These are phyloP conservation scores for Cadophora gregata DNA, from an alignment of 2,329 filamentous ascomycete species.

Conservation along the genomic window DNA sequence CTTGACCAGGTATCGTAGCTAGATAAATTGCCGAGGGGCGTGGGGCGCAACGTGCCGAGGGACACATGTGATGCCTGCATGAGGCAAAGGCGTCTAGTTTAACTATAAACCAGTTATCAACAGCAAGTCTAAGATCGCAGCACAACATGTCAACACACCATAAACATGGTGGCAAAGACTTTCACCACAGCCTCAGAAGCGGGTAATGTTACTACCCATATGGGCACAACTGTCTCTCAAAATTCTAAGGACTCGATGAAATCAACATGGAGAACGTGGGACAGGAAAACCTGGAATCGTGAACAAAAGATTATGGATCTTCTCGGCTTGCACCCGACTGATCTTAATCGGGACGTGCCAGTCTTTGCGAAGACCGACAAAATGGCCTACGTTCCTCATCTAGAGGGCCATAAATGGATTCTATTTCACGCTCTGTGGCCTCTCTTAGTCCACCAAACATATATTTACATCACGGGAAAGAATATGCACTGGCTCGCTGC, in stretches of 20 bases:
- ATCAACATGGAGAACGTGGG: slow-evolving; percentile 10
- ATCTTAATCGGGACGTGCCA: not conserved
- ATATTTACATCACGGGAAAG: not conserved
- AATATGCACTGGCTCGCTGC: not conserved
- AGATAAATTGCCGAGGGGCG: not conserved
- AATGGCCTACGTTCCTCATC: not conserved
- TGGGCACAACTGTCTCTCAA: not conserved
- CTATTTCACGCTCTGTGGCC: not conserved
- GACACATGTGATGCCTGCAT: slow-evolving; percentile 2
- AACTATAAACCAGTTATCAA: not conserved
- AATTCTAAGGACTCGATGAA: slow-evolving; percentile 8
- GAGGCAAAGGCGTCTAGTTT: not conserved
- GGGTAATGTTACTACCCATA: not conserved
- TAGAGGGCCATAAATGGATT: slow-evolving; percentile 1
- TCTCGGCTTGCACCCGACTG: not conserved
- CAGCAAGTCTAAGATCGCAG: not conserved
- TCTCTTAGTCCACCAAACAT: not conserved
- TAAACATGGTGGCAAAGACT: not conserved
- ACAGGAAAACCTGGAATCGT: slow-evolving; percentile 1
- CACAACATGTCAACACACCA: not conserved
- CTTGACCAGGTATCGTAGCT: not conserved
- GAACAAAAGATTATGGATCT: not conserved
- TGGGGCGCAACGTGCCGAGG: slow-evolving; percentile 1
- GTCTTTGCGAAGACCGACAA: slow-evolving; percentile 2
- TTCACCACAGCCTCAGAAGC: not conserved